Percentiles rank a stretch among this genome's conserved stretches.
These are phyloP conservation scores for Pichia paraexigua DNA, from an alignment of 805 yeast genomes.

Conservation along the genomic window DNA sequence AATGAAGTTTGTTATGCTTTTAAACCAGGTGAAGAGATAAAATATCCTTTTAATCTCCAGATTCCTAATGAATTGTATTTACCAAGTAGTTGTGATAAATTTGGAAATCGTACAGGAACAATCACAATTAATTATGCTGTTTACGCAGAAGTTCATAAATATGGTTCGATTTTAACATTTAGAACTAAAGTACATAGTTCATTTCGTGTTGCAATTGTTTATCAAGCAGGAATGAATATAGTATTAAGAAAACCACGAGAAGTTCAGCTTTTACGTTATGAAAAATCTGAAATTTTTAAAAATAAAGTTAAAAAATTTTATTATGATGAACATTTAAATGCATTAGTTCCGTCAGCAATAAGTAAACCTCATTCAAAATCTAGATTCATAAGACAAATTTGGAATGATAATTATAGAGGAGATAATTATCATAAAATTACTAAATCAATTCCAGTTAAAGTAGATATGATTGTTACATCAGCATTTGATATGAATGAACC, in stretches of 20 bases:
- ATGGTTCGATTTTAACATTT: not conserved
- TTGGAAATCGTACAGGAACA: conserved; percentile 3
- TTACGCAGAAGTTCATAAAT: conserved; percentile 4
- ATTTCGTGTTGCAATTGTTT: not conserved
- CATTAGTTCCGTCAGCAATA: conserved; percentile 1
- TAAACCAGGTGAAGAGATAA: not conserved
- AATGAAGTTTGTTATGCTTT: not conserved
- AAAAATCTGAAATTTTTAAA: not conserved
- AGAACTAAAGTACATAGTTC: not conserved
- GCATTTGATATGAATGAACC: not conserved
- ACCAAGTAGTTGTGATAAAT: conserved; percentile 4
- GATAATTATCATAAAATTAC: conserved; percentile 1
- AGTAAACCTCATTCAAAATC: conserved; percentile 1
- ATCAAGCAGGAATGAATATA: conserved; percentile 5
- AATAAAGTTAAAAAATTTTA: conserved; percentile 5
- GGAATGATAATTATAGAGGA: conserved; percentile 2
- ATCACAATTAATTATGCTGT: not conserved
- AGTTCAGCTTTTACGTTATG: not conserved
- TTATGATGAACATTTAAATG: not conserved
- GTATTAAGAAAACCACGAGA: not conserved
- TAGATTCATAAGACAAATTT: conserved; percentile 3
- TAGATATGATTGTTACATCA: not conserved
- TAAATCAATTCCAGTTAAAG: not conserved
- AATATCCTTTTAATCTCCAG: not conserved
- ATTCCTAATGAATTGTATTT: conserved; percentile 1